A percentile compares a stretch with the other conserved stretches of the same genome.
Conservation (phyloP, 371 early-diverging fungal species). For the Mucor plumbeus region DNA sequence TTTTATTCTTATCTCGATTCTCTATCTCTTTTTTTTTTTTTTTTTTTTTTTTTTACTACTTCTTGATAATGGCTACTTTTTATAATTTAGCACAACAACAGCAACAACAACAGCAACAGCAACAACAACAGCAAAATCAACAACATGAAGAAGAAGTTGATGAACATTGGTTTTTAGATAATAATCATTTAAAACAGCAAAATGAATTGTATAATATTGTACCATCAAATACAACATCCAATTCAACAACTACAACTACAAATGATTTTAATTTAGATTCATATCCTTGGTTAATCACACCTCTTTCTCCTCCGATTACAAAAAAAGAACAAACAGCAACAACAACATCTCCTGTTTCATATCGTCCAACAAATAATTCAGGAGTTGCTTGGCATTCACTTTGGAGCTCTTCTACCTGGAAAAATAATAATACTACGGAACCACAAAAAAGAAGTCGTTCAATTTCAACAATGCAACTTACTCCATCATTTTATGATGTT, state of each 20-base stretch:
- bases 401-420: conserved; percentile 11
- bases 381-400: conserved; percentile 7
- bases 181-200: not conserved
- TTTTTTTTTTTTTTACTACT: not conserved
- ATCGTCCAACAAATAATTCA: not conserved
- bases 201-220: not conserved
- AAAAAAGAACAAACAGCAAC: not conserved
- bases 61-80: not conserved
- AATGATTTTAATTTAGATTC: not conserved
- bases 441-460: conserved; percentile 9
- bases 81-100: not conserved
- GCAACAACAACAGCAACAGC: not conserved
- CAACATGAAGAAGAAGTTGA: not conserved
- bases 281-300: not conserved
- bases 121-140: not conserved
- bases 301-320: conserved; percentile 1
- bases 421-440: not conserved
- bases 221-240: not conserved
- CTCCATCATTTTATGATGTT: not conserved
- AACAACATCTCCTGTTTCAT: conserved; percentile 3
- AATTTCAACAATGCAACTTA: not conserved
- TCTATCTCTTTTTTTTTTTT: no score
- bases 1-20: not conserved
- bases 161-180: not conserved
- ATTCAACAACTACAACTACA: not conserved